phyloP scores from a whole-genome alignment of 2,329 filamentous ascomycete genomes.

The Scedosporium dehoogii region DNA sequence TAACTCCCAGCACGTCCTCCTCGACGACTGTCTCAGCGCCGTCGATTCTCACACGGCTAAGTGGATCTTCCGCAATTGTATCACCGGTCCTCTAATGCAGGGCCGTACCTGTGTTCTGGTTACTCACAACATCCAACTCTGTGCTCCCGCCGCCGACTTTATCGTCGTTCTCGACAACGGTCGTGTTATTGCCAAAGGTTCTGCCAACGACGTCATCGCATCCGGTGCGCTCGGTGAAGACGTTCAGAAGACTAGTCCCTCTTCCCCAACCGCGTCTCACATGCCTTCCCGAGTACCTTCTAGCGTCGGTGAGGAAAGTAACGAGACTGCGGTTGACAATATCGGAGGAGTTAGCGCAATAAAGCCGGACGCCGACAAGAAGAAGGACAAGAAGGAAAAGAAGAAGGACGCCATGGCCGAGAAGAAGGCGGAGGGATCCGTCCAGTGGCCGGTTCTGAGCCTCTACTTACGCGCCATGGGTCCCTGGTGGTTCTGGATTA shows the following conservation, averaged over 20 bases:
- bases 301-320: slow-evolving; percentile 55
- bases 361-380: slow-evolving; percentile 35
- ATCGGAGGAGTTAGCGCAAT: slow-evolving; percentile 36
- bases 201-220: slow-evolving; percentile 65
- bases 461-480: slow-evolving; percentile 89
- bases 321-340: slow-evolving; percentile 44
- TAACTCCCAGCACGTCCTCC: slow-evolving; percentile 77
- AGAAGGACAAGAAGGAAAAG: slow-evolving; percentile 32
- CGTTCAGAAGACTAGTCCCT: slow-evolving; percentile 59
- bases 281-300: slow-evolving; percentile 72
- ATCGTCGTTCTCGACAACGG: slow-evolving; percentile 86
- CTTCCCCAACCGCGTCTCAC: slow-evolving; percentile 60
- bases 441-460: slow-evolving; percentile 77
- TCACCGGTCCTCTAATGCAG: slow-evolving; percentile 81
- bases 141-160: slow-evolving; percentile 68
- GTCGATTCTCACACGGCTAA: slow-evolving; percentile 97
- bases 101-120: slow-evolving; percentile 88
- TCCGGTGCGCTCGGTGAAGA: slow-evolving; percentile 89
- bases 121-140: slow-evolving; percentile 88
- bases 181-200: slow-evolving; percentile 65
- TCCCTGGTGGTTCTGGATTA: slow-evolving; percentile 89
- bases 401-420: slow-evolving; percentile 54
- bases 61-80: slow-evolving; percentile 93
- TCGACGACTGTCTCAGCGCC: slow-evolving; percentile 92
- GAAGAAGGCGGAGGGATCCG: slow-evolving; percentile 71